Percentiles rank a stretch among this genome's conserved stretches.
phyloP scores from a whole-genome alignment of 768 basidiomycete species.

The Tulasnella sp. region DNA sequence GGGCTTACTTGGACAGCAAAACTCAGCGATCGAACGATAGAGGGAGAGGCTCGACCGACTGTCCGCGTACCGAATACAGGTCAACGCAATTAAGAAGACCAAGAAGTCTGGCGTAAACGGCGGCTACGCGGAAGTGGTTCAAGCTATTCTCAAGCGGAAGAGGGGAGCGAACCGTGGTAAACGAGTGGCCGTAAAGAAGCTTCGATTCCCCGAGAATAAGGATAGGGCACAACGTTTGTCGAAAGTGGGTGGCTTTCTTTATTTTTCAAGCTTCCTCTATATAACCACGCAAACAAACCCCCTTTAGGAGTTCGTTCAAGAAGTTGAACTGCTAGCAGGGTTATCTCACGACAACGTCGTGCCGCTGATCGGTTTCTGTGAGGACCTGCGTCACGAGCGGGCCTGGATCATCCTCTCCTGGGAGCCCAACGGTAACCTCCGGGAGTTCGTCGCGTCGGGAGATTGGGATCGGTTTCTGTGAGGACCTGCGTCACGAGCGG shows the following conservation, averaged over 20 bases:
- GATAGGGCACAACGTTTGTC: neutral
- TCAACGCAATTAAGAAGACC: no score
- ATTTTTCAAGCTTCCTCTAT: neutral
- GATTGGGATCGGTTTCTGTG: neutral
- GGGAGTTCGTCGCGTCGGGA: neutral
- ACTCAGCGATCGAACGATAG: no score
- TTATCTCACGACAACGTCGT: neutral
- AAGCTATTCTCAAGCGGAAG: neutral
- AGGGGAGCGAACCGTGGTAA: neutral
- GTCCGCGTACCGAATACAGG: no score
- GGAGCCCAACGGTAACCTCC: neutral
- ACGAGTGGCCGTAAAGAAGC: neutral
- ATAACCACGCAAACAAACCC: no score
- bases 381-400: neutral
- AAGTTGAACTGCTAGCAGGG: neutral
- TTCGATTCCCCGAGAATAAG: neutral
- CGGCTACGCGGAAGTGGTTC: neutral
- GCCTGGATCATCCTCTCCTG: neutral
- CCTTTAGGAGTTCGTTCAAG: neutral
- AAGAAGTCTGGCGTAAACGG: neutral
- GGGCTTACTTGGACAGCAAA: no score
- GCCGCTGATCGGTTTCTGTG: neutral
- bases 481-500: neutral
- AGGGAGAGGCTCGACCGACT: no score
- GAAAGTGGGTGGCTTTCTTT: neutral